Base-by-base conservation (phyloP, 2,329 filamentous ascomycete species). In the Penicillium sp. region DNA sequence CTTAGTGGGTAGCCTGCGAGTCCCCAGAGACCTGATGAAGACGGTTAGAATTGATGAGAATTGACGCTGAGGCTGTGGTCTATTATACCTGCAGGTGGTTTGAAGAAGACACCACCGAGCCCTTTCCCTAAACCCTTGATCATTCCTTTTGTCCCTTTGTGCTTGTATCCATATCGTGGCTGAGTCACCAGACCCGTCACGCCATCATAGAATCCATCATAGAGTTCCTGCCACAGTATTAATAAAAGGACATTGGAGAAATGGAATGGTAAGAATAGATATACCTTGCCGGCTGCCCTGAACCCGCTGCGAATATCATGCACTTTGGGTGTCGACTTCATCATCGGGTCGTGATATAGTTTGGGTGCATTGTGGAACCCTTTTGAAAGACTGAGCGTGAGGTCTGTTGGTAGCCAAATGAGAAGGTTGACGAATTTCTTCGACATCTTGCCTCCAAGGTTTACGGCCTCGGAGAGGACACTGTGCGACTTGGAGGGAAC, bases 351-450 rank as follows among this genome's bases (percentile, higher is more conserved):
- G 41, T 92, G 90, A 70, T 96, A 96, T 1, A 96, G 79, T 65
- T 86, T 88, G 0, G 93, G 92, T 7, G 90, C 88, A 69, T 96
- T 96, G 71, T 94, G 89, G 71, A 96, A 96, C 0, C 92, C 93
- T 72, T 90, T 90, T 0, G 92, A 90, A 28, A 96, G 77, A 0
- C 90, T 90, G 41, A 96, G 78, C 42, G 90, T 90, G 61, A 96
- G 89, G 71, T 96, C 91, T 83, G 96, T 89, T 0, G 92, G 93
- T 4, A 88, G 89, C 69, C 90, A 92, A 61, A 94, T 82, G 5
- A 91, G 86, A 4, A 90, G 87, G 8, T 84, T 85, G 8, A 94
- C 85, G 54, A 95, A 89, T 17, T 87, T 86, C 28, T 85, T 83
- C 39, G 93, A 84, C 10, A 89, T 64, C 34, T 45, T 56, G 20